Evolutionary conservation across 2,329 filamentous ascomycete genomes (phyloP).

Genomic region (Didymosphaeria variabile): DNA sequence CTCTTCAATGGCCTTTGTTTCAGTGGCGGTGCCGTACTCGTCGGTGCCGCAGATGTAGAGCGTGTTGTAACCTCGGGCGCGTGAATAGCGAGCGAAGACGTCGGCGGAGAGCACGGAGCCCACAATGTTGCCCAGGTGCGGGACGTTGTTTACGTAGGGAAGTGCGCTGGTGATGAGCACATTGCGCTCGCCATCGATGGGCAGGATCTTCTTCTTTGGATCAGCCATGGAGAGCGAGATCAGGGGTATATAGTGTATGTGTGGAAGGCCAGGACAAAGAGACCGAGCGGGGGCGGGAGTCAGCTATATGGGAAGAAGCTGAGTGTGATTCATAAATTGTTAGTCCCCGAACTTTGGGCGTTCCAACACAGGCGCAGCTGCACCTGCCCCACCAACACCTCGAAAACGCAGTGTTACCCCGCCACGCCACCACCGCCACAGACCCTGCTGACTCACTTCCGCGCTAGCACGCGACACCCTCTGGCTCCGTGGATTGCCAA

Average conservation of each 20-base stretch:
- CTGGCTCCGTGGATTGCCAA: not conserved
- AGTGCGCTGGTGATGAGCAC: constrained; percentile 91
- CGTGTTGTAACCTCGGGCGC: constrained; percentile 79
- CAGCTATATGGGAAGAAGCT: not conserved
- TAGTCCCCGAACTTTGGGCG: constrained; percentile 8
- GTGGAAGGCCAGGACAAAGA: not conserved
- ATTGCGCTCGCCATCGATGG: constrained; percentile 73
- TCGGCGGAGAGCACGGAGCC: constrained; percentile 80
- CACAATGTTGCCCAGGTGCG: constrained; percentile 71
- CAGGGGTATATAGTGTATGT: not conserved
- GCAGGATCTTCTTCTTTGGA: constrained; percentile 56
- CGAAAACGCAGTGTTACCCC: constrained; percentile 8
- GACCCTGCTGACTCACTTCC: constrained; percentile 5
- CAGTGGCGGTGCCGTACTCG: constrained; percentile 95
- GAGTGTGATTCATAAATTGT: constrained; percentile 10
- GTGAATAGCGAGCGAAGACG: constrained; percentile 78
- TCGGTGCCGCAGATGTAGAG: constrained; percentile 89
- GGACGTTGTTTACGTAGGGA: constrained; percentile 79
- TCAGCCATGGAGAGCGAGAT: constrained; percentile 31
- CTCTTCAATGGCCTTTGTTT: constrained; percentile 93
- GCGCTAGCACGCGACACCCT: constrained; percentile 5
- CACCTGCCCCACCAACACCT: constrained; percentile 8
- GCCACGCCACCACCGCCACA: constrained; percentile 14
- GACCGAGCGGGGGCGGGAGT: not conserved
- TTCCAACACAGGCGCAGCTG: constrained; percentile 9